Percentiles rank a stretch among this genome's conserved stretches.
Evolutionary conservation across 148 eudicot genomes (phyloP).

Genomic region (Dianthus caryophyllus): DNA sequence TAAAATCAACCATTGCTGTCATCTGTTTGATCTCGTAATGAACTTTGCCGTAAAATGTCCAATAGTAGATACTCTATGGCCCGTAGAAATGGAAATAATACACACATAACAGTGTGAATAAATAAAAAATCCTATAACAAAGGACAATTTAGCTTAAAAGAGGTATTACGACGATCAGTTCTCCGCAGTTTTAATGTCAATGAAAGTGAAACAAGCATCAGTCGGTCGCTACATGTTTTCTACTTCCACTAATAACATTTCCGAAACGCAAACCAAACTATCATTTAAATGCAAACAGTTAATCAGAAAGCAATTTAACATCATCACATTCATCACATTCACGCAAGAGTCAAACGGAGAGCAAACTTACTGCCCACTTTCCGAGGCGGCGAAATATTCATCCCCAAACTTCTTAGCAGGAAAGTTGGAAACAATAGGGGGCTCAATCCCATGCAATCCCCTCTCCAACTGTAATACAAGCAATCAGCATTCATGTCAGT

Average conservation of each 20-base stretch:
- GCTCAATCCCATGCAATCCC: conserved; percentile 74
- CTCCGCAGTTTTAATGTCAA: not conserved
- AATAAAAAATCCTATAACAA: too few relatives aligned
- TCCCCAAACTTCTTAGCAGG: conserved; percentile 73
- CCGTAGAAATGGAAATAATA: too few relatives aligned
- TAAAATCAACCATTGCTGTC: not conserved
- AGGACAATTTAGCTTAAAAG: not conserved
- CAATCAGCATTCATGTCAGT: not conserved
- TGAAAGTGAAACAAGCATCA: conserved; percentile 5
- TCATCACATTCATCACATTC: not conserved
- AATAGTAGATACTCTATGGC: too few relatives aligned
- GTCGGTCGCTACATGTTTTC: not conserved
- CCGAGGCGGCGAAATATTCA: conserved; percentile 50
- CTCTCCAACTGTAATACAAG: conserved; percentile 56
- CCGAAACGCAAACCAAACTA: not conserved
- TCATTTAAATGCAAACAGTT: not conserved
- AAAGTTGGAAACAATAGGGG: conserved; percentile 55
- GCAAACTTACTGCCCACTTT: conserved; percentile 68
- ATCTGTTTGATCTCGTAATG: too few relatives aligned
- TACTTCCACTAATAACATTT: not conserved
- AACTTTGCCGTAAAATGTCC: too few relatives aligned
- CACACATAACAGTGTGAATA: too few relatives aligned
- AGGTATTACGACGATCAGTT: not conserved
- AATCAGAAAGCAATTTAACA: not conserved
- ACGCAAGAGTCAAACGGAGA: not conserved